phyloP scores from a whole-genome alignment of 306 rosid species.

The Glycine tomentella region DNA sequence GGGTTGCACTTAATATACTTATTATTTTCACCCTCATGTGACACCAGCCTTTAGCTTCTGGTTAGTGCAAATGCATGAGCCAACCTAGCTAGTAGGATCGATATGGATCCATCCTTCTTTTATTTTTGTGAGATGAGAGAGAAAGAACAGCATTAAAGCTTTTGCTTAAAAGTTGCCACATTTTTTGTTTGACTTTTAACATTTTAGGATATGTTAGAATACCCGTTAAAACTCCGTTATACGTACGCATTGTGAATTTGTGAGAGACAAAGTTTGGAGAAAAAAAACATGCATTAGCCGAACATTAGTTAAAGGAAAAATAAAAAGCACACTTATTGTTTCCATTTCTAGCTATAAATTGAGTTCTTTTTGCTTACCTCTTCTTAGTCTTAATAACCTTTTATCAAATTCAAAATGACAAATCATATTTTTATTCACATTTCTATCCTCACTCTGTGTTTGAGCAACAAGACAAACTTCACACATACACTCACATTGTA shows the following conservation, averaged over 20 bases:
- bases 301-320: background rate
- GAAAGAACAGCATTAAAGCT: constrained; percentile 21
- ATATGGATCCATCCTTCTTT: constrained; percentile 1
- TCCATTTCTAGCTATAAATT: constrained; percentile 2
- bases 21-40: background rate
- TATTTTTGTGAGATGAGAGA: constrained; percentile 20
- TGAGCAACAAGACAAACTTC: no score
- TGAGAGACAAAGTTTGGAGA: background rate
- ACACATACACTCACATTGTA: no score
- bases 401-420: constrained; percentile 3
- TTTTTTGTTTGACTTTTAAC: constrained; percentile 17
- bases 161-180: constrained; percentile 34
- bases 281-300: background rate
- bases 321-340: background rate
- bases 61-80: constrained; percentile 32
- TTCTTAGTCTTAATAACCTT: background rate
- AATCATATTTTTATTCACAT: background rate
- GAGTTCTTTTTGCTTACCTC: background rate
- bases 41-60: background rate
- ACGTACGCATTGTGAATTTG: background rate
- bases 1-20: background rate
- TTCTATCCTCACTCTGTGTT: constrained; percentile 4
- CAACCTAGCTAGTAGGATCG: constrained; percentile 11
- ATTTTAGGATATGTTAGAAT: no score
- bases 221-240: no score